These are phyloP conservation scores for Babesia caballi DNA, from an alignment of 169 alveolate genomes.

Conservation along the genomic window DNA sequence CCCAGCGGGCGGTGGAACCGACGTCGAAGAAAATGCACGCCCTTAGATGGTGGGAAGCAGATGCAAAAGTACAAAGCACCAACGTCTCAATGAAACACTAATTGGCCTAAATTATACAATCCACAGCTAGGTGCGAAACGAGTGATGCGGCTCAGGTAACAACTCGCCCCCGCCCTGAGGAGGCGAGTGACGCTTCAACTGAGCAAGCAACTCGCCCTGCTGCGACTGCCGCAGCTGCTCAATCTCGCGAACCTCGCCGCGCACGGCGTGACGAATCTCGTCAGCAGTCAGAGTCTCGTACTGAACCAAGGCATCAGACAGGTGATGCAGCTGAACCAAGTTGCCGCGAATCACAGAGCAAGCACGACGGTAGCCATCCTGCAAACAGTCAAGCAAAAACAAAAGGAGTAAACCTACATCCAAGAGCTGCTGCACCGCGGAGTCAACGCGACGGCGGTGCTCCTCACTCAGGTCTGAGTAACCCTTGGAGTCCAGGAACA, in stretches of 20 bases:
- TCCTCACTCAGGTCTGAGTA: slow-evolving; percentile 78
- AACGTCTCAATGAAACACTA: no score
- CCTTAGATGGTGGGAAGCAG: no score
- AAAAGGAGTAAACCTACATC: background rate
- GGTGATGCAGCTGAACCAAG: slow-evolving; percentile 78
- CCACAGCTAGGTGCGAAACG: slow-evolving; percentile 18
- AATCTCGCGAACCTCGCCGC: slow-evolving; percentile 68
- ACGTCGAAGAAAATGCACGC: no score
- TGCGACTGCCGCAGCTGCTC: slow-evolving; percentile 30
- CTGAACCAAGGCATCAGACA: slow-evolving; percentile 78
- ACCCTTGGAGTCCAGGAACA: slow-evolving; percentile 70
- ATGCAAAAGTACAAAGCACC: no score
- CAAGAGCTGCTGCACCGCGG: slow-evolving; percentile 65
- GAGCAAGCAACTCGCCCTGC: background rate
- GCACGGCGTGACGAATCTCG: slow-evolving; percentile 72
- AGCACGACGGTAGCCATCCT: slow-evolving; percentile 85
- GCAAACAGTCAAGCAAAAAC: background rate
- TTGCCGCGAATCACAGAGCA: slow-evolving; percentile 72
- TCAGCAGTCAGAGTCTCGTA: slow-evolving; percentile 79
- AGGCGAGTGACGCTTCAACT: background rate
- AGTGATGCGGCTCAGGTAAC: slow-evolving; percentile 52
- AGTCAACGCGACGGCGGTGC: slow-evolving; percentile 80
- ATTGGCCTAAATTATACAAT: no score
- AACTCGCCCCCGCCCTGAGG: slow-evolving; percentile 1
- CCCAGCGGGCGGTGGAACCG: no score